Evolutionary conservation across 2,329 filamentous ascomycete species (phyloP).

Genomic region (Pestalotiopsis sp.): DNA sequence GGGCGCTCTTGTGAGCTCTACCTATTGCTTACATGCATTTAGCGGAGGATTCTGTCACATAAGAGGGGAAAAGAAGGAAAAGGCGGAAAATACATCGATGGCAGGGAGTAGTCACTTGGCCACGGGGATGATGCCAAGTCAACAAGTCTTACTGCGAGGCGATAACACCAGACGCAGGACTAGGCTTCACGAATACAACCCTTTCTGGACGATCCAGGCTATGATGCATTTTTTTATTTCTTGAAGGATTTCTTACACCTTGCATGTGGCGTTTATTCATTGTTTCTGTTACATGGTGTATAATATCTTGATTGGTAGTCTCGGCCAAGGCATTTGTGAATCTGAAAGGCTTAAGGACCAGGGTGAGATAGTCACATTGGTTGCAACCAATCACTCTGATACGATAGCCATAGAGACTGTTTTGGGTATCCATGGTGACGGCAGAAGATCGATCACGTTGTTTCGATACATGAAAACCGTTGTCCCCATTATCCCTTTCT

Average conservation of each 20-base stretch:
- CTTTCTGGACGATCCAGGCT: background rate
- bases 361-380: background rate
- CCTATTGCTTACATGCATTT: background rate
- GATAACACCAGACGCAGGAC: background rate
- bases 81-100: background rate
- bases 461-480: background rate
- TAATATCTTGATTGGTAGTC: background rate
- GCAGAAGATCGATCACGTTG: background rate
- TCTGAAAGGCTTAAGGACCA: background rate
- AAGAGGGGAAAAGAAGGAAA: background rate
- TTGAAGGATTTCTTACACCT: background rate
- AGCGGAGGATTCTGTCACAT: background rate
- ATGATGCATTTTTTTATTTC: background rate
- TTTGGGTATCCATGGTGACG: background rate
- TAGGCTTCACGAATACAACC: background rate
- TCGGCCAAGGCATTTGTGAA: background rate
- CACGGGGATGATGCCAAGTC: background rate
- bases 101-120: background rate
- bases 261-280: background rate
- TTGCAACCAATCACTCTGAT: background rate
- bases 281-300: background rate
- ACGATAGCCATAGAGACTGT: background rate
- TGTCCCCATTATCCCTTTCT: background rate
- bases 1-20: background rate
- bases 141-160: background rate